Percentiles rank a stretch among this genome's conserved stretches.
phyloP scores from a whole-genome alignment of 2,329 filamentous ascomycete genomes.

The Amylocarpus encephaloides region DNA sequence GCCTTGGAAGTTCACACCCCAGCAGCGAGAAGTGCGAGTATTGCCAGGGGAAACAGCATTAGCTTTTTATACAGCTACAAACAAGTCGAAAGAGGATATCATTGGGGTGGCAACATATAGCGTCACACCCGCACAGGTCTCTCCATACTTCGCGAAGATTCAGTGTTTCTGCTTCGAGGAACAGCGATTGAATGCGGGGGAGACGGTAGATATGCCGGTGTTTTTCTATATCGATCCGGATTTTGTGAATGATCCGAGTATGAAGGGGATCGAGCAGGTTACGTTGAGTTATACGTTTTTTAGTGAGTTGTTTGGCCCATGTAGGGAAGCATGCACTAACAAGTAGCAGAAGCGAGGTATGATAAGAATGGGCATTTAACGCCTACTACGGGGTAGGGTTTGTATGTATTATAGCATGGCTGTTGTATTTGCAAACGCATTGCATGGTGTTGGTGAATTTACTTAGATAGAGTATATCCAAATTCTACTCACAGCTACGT shows the following conservation, averaged over 20 bases:
- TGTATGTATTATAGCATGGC: slow-evolving; percentile 12
- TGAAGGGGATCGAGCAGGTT: slow-evolving; percentile 91
- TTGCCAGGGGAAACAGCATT: slow-evolving; percentile 93
- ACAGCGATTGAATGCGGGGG: slow-evolving; percentile 86
- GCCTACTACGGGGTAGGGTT: slow-evolving; percentile 15
- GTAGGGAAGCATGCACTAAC: slow-evolving; percentile 31
- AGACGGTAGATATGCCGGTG: slow-evolving; percentile 98
- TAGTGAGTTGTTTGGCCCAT: slow-evolving; percentile 55
- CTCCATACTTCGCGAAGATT: slow-evolving; percentile 98
- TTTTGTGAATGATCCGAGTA: slow-evolving; percentile 83
- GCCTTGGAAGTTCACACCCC: slow-evolving; percentile 94
- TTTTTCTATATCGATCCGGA: slow-evolving; percentile 99
- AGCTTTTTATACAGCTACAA: slow-evolving; percentile 96
- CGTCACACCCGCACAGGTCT: slow-evolving; percentile 91
- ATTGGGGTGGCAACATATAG: slow-evolving; percentile 98
- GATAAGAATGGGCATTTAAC: slow-evolving; percentile 68
- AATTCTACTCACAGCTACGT: too few species aligned
- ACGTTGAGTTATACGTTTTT: slow-evolving; percentile 98
- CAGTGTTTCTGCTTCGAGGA: slow-evolving; percentile 99
- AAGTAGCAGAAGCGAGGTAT: slow-evolving; percentile 65
- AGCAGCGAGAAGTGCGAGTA: slow-evolving; percentile 93
- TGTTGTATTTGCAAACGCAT: slow-evolving; percentile 15
- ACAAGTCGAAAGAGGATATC: slow-evolving; percentile 83
- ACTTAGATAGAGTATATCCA: not conserved
- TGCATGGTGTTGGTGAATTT: slow-evolving; percentile 14